Evolutionary conservation across 2,329 filamentous ascomycete genomes (phyloP).

Genomic region (Xylaria sp.): DNA sequence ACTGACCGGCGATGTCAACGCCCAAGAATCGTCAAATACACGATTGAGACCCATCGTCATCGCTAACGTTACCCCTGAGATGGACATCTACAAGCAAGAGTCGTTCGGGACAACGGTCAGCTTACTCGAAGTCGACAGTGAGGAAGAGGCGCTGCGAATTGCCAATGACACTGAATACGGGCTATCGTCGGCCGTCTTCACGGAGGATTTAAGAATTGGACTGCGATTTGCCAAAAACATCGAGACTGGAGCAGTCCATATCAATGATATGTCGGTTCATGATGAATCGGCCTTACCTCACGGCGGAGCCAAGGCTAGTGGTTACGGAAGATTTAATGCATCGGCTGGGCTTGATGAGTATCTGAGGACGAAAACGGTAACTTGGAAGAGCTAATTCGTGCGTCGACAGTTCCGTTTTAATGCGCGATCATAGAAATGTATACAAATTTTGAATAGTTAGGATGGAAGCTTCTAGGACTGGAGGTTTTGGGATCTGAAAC

Average conservation of each 20-base stretch:
- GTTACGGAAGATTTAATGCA: slow-evolving; percentile 56
- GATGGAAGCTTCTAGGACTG: too few relatives aligned
- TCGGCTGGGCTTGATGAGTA: slow-evolving; percentile 48
- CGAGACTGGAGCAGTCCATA: slow-evolving; percentile 63
- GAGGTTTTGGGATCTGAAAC: not conserved
- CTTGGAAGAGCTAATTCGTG: slow-evolving; percentile 44
- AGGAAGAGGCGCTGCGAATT: slow-evolving; percentile 71
- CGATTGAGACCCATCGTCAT: slow-evolving; percentile 69
- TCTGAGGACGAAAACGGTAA: slow-evolving; percentile 49
- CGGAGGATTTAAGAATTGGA: slow-evolving; percentile 65
- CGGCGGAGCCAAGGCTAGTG: slow-evolving; percentile 55
- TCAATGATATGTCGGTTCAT: slow-evolving; percentile 57
- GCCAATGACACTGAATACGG: slow-evolving; percentile 78
- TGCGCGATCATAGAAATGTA: slow-evolving; percentile 4
- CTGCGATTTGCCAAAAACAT: slow-evolving; percentile 63
- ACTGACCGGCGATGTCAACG: slow-evolving; percentile 60
- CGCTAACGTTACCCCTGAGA: slow-evolving; percentile 68
- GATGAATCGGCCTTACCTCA: slow-evolving; percentile 56
- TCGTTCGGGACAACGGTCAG: slow-evolving; percentile 74
- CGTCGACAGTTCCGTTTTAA: slow-evolving; percentile 12
- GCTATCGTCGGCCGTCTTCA: slow-evolving; percentile 72
- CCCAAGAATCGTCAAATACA: slow-evolving; percentile 51
- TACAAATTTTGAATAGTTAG: too few relatives aligned
- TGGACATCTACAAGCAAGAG: slow-evolving; percentile 73
- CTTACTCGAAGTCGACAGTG: slow-evolving; percentile 65